A percentile compares a stretch with the other conserved stretches of the same genome.
These are phyloP conservation scores for Cercospora citrullina DNA, from an alignment of 2,329 filamentous ascomycete species.

Conservation along the genomic window DNA sequence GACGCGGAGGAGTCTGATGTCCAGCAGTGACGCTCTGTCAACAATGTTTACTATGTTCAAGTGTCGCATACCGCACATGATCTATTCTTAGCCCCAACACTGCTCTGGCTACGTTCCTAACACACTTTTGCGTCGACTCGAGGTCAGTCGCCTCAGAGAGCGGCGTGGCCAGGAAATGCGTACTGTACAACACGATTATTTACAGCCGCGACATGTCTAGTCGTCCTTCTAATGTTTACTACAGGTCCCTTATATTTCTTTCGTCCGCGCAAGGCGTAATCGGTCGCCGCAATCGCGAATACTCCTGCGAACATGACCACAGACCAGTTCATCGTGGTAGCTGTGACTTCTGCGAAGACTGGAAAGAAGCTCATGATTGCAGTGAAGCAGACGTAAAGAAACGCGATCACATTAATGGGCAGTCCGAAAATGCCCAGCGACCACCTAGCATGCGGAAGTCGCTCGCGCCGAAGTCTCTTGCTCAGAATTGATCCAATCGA, in stretches of 20 bases:
- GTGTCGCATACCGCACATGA: background rate
- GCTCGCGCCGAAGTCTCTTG: conserved; percentile 19
- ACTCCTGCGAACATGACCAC: conserved; percentile 25
- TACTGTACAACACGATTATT: background rate
- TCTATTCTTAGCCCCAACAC: background rate
- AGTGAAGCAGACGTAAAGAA: conserved; percentile 16
- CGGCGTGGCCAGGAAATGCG: background rate
- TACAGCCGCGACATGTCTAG: background rate
- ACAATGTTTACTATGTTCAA: background rate
- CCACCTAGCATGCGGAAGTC: conserved; percentile 21
- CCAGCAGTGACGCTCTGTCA: background rate
- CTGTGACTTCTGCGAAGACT: conserved; percentile 15
- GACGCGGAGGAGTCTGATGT: background rate
- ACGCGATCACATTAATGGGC: conserved; percentile 20
- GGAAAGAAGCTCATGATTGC: conserved; percentile 28
- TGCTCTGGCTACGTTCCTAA: background rate
- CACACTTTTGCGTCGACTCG: background rate
- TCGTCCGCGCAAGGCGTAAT: conserved; percentile 19
- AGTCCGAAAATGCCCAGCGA: conserved; percentile 17
- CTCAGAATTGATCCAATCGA: conserved; percentile 22
- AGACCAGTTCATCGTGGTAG: conserved; percentile 27
- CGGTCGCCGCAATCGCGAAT: conserved; percentile 12
- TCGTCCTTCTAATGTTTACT: conserved; percentile 14
- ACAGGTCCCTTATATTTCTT: conserved; percentile 23
- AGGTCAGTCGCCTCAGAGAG: background rate